A percentile compares a stretch with the other conserved stretches of the same genome.
Conservation (phyloP, 768 basidiomycete species). For the Russula brevipes region DNA sequence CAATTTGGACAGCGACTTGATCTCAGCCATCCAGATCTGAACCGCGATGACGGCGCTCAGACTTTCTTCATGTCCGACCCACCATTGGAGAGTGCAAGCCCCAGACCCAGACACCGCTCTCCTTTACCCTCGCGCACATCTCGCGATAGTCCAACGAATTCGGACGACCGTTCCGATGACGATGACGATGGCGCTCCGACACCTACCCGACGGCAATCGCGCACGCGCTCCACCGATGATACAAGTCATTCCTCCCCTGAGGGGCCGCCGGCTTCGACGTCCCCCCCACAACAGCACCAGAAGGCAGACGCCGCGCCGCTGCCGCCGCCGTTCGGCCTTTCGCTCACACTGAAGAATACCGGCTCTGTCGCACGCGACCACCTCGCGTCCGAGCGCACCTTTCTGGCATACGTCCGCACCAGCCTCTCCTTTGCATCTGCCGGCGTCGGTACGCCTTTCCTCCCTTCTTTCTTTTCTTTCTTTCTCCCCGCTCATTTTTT, state of each 20-base stretch:
- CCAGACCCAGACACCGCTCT: not conserved
- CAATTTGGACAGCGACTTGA: too few species aligned
- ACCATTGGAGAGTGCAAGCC: too few species aligned
- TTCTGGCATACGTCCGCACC: constrained; percentile 48
- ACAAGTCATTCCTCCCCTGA: not conserved
- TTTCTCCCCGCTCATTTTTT: not conserved
- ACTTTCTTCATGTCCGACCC: too few species aligned
- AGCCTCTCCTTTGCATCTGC: constrained; percentile 46
- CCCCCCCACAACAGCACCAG: not conserved
- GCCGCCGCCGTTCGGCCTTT: constrained; percentile 8
- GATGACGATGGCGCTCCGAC: not conserved
- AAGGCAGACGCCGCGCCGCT: not conserved
- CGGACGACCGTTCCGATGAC: not conserved
- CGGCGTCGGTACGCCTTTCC: constrained; percentile 40
- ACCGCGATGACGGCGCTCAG: too few species aligned
- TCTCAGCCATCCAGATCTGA: too few species aligned
- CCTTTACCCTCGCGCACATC: not conserved
- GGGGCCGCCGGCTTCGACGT: not conserved
- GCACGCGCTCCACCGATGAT: not conserved
- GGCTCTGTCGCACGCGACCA: constrained; percentile 50
- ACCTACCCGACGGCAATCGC: not conserved
- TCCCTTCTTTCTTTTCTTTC: not conserved
- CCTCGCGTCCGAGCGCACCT: constrained; percentile 47
- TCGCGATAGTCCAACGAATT: too few species aligned
- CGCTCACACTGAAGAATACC: constrained; percentile 40